Evolutionary conservation across 75 land plant species (phyloP), one percentile per base, ranked within the genome.

Genomic region (Pinus tabuliformis): DNA sequence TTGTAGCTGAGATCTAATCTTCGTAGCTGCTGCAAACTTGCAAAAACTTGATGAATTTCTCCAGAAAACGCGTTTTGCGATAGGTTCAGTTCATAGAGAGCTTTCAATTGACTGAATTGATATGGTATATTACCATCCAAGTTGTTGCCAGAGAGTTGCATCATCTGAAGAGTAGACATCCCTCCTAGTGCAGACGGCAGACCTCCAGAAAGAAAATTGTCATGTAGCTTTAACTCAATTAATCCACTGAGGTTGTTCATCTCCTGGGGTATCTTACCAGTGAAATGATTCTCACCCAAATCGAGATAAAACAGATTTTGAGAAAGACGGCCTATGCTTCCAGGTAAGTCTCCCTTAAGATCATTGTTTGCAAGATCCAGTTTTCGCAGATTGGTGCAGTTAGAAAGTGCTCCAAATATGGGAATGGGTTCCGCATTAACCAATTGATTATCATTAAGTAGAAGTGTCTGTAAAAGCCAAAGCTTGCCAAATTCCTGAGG

Each of bases 401-500:
- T 37, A 37, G 39, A 37, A 37, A 37, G 39, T 37, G 39, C 39
- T 1, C 39, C 39, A 37, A 37, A 37, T 37, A 37, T 37, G 1
- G 39, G 39, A 37, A 37, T 37, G 39, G 39, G 5, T 37, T 37
- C 39, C 5, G 3, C 39, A 37, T 5, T 37, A 37, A 37, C 39
- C 3, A 37, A 37, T 0, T 5, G 39, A 37, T 37, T 37, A 3
- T 0, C 1, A 37, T 0, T 0, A 37, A 37, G 39, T 37, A 3
- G 0, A 1, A 86, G 63, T 17, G 77, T 76, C 22, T 83, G 75
- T 58, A 86, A 75, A 9, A 62, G 73, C 9, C 30, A 4, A 33
- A 86, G 82, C 59, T 14, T 21, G 7, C 90, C 88, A 22, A 88
- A 61, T 14, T 75, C 74, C 15, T 73, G 33, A 14, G 90, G 90